phyloP scores from a whole-genome alignment of 2,329 filamentous ascomycete species.

The Ascochyta pisi region DNA sequence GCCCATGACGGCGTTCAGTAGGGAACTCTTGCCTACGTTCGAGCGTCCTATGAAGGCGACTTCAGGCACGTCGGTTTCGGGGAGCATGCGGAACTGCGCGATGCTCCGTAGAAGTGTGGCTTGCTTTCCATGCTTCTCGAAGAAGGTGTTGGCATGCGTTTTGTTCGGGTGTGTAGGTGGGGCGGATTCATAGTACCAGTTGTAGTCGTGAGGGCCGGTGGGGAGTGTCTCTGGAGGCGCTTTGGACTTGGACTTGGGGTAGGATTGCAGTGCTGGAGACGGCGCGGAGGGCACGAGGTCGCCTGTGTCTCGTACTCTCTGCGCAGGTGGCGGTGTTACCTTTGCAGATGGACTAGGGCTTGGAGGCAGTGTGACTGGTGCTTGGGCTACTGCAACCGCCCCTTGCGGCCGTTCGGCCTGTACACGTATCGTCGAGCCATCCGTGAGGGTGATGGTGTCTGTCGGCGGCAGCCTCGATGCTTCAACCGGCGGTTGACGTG shows the following conservation, averaged over 20 bases:
- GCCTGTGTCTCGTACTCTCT: background rate
- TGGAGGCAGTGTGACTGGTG: background rate
- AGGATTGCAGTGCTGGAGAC: conserved; percentile 16
- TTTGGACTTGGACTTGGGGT: background rate
- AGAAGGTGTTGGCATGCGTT: conserved; percentile 53
- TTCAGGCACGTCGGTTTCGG: conserved; percentile 63
- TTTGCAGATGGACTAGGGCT: background rate
- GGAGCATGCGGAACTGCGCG: conserved; percentile 66
- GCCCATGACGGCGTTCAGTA: conserved; percentile 67
- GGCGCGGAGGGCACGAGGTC: conserved; percentile 26
- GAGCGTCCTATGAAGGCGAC: conserved; percentile 72
- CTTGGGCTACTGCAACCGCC: background rate
- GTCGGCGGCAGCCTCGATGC: background rate
- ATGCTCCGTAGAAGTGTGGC: conserved; percentile 66
- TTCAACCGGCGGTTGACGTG: conserved; percentile 1
- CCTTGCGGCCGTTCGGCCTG: conserved; percentile 3
- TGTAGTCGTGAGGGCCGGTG: conserved; percentile 24
- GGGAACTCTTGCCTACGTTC: conserved; percentile 73
- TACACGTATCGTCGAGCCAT: conserved; percentile 11
- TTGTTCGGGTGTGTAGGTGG: conserved; percentile 46
- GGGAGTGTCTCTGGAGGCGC: conserved; percentile 13
- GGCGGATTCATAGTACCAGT: conserved; percentile 46
- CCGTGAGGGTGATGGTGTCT: conserved; percentile 14
- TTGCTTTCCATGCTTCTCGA: conserved; percentile 46
- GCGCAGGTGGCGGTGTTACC: background rate